Percentiles rank a stretch among this genome's conserved stretches.
Conservation (phyloP, 441 rosid genomes). For the Kokia cookei region DNA sequence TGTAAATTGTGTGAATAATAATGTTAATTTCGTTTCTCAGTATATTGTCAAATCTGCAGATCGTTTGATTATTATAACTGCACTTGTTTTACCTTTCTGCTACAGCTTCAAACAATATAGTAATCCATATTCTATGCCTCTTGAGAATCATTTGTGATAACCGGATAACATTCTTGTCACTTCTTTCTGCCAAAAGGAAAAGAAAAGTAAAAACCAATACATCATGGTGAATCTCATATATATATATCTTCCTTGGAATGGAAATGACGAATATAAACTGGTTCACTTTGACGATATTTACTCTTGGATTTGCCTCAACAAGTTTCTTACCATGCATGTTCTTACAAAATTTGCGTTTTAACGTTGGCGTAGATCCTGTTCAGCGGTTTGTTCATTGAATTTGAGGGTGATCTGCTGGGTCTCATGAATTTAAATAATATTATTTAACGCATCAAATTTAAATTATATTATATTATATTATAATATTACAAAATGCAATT, state of each 20-base stretch:
- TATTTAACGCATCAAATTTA: no score
- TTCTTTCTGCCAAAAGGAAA: background rate
- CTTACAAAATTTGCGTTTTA: background rate
- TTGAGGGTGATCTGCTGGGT: no score
- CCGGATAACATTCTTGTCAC: background rate
- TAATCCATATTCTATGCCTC: background rate
- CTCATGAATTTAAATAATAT: no score
- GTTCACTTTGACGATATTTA: background rate
- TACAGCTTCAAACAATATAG: background rate
- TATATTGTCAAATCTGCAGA: background rate
- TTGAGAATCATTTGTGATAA: background rate
- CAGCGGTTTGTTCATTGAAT: no score
- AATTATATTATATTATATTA: no score
- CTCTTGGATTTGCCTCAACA: background rate
- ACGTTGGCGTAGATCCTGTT: no score
- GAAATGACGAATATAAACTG: background rate
- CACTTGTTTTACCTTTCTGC: background rate
- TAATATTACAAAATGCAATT: no score
- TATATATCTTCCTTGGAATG: background rate
- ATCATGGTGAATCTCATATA: background rate
- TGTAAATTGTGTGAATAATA: slow-evolving; percentile 59
- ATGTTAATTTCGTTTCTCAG: slow-evolving; percentile 15
- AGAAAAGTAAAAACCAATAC: background rate
- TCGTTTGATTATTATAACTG: background rate
- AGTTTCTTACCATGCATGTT: background rate